Conservation (phyloP, 2,329 filamentous ascomycete genomes). For the Colletotrichum chlorophyti region DNA sequence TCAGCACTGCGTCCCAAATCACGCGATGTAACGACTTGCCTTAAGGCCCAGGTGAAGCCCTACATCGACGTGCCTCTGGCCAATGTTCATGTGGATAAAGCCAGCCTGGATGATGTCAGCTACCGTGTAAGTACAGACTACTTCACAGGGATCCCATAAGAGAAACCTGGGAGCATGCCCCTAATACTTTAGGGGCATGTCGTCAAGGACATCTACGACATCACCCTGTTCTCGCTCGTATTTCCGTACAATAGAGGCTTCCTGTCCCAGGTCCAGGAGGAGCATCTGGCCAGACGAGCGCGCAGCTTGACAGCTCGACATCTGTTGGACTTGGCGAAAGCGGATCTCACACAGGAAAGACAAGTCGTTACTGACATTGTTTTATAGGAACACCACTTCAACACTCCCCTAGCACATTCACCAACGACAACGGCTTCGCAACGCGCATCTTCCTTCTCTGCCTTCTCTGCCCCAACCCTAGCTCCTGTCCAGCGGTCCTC, state of each 20-base stretch:
- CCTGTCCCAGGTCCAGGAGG: not conserved
- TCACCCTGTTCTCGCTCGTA: no score
- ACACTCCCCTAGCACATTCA: no score
- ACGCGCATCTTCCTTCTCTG: no score
- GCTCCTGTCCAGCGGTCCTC: no score
- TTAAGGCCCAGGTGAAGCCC: constrained; percentile 41
- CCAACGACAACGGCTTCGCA: no score
- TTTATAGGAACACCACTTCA: no score
- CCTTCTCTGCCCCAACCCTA: no score
- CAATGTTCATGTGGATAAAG: constrained; percentile 32
- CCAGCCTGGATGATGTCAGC: constrained; percentile 37
- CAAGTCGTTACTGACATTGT: no score
- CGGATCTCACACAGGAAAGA: no score
- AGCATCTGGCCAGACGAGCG: not conserved
- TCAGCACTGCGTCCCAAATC: constrained; percentile 12
- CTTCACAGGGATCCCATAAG: not conserved
- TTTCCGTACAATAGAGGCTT: constrained; percentile 11
- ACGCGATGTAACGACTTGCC: constrained; percentile 32
- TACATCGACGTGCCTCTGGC: constrained; percentile 36
- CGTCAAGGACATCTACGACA: no score
- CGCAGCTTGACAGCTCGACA: no score
- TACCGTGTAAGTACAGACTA: constrained; percentile 35
- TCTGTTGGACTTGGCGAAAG: no score
- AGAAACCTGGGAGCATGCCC: not conserved
- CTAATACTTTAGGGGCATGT: not conserved